A percentile compares a stretch with the other conserved stretches of the same genome.
Conservation (phyloP, 176 grass and related monocot genomes). For the Lolium rigidum region DNA sequence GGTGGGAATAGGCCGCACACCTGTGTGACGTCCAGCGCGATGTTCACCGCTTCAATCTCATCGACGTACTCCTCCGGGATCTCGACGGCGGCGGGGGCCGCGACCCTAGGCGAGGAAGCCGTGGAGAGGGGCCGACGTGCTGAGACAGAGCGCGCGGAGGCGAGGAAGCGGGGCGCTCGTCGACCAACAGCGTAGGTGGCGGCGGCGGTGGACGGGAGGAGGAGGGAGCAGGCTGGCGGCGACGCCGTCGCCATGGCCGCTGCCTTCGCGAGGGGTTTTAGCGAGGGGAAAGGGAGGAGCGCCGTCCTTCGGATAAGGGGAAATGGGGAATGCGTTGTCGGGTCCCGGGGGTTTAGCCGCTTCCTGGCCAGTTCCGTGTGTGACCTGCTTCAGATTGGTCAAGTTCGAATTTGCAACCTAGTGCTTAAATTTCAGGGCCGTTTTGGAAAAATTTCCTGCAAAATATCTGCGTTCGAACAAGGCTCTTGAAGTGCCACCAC, state of each 20-base stretch:
- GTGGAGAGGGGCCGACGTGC: conserved; percentile 17
- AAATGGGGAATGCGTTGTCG: conserved; percentile 26
- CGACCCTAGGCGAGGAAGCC: conserved; percentile 41
- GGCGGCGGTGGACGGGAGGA: conserved; percentile 27
- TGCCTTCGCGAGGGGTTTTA: conserved; percentile 43
- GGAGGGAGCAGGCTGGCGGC: conserved; percentile 53
- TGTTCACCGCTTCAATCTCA: conserved; percentile 81
- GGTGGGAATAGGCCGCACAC: conserved; percentile 35
- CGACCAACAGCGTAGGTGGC: not conserved
- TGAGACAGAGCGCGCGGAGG: conserved; percentile 6
- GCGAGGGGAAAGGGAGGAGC: not conserved
- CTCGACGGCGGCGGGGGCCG: conserved; percentile 42
- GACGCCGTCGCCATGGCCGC: conserved; percentile 72
- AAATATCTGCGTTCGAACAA: no score
- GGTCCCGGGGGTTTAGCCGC: not conserved
- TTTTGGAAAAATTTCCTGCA: no score
- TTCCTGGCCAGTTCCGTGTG: not conserved
- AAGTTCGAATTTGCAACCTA: no score
- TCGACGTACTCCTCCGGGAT: conserved; percentile 51
- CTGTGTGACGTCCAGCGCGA: conserved; percentile 92
- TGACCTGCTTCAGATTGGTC: no score
- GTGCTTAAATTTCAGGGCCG: no score
- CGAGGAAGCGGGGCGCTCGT: not conserved
- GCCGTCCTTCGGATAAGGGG: conserved; percentile 52
- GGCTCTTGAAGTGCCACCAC: no score